phyloP scores from a whole-genome alignment of 495 filamentous ascomycete genomes.

The Aspergillus cavernicola region DNA sequence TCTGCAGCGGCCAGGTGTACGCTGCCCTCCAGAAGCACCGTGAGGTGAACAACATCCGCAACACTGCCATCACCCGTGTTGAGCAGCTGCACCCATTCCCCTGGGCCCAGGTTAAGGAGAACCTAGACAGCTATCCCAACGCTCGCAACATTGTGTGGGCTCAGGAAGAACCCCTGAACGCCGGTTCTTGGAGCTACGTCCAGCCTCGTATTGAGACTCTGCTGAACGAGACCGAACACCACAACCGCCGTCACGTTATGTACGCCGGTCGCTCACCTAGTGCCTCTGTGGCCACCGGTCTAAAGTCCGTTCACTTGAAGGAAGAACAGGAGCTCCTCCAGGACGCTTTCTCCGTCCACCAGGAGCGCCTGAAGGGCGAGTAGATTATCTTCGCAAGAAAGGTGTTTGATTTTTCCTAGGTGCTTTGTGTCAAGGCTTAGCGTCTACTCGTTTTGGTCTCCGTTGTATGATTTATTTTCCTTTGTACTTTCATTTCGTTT shows the following conservation, averaged over 20 bases:
- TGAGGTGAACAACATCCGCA: slow-evolving; percentile 72
- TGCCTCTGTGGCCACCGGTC: slow-evolving; percentile 86
- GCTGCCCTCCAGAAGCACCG: slow-evolving; percentile 88
- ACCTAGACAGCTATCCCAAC: slow-evolving; percentile 93
- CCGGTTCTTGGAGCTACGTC: slow-evolving; percentile 89
- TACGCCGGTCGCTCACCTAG: slow-evolving; percentile 91
- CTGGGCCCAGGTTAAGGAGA: slow-evolving; percentile 92
- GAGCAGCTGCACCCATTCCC: slow-evolving; percentile 99
- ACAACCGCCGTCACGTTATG: slow-evolving; percentile 91
- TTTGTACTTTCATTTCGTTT: slow-evolving; percentile 21
- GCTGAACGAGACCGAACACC: slow-evolving; percentile 84
- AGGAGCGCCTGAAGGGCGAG: slow-evolving; percentile 56
- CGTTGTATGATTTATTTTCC: slow-evolving; percentile 32
- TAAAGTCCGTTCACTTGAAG: slow-evolving; percentile 84
- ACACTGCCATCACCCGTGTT: slow-evolving; percentile 89
- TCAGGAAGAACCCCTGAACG: slow-evolving; percentile 97
- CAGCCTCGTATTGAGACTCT: slow-evolving; percentile 96
- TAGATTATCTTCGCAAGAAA: slow-evolving; percentile 23
- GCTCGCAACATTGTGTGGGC: slow-evolving; percentile 93
- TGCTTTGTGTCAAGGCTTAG: slow-evolving; percentile 30
- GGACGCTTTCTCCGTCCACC: slow-evolving; percentile 62
- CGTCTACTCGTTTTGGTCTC: slow-evolving; percentile 25
- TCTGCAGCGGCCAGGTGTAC: slow-evolving; percentile 95
- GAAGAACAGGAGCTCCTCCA: slow-evolving; percentile 90
- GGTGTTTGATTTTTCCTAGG: slow-evolving; percentile 20